Percentiles rank a stretch among this genome's conserved stretches.
Evolutionary conservation across 2,329 filamentous ascomycete genomes (phyloP).

Genomic region (Geosmithia putterillii): DNA sequence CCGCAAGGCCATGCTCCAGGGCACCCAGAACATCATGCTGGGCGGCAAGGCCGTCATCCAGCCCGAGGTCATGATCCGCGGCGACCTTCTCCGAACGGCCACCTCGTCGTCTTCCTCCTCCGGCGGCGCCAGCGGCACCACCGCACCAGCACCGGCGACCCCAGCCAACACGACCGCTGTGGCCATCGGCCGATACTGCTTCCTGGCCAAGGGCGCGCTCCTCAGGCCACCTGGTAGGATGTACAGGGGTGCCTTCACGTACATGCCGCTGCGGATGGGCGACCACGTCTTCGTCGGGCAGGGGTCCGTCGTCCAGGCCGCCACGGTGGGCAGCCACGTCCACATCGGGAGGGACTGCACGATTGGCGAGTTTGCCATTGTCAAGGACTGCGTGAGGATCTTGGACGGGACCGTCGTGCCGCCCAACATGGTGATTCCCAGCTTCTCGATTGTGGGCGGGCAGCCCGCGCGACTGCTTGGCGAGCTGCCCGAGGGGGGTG

Average conservation of each 20-base stretch:
- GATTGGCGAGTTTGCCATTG: slow-evolving; percentile 75
- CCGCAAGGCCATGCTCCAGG: slow-evolving; percentile 79
- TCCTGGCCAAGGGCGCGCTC: slow-evolving; percentile 66
- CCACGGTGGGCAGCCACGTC: slow-evolving; percentile 73
- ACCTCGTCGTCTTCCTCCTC: slow-evolving; percentile 20
- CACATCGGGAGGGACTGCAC: slow-evolving; percentile 68
- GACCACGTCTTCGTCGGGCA: slow-evolving; percentile 88
- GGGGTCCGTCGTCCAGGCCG: slow-evolving; percentile 66
- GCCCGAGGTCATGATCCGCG: slow-evolving; percentile 86
- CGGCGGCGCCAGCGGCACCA: slow-evolving; percentile 14
- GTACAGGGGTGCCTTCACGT: slow-evolving; percentile 66
- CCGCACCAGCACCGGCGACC: slow-evolving; percentile 4
- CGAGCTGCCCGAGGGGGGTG: slow-evolving; percentile 61
- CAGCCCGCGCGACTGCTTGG: slow-evolving; percentile 68
- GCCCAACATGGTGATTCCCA: slow-evolving; percentile 81
- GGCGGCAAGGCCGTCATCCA: slow-evolving; percentile 94
- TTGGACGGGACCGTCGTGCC: slow-evolving; percentile 77
- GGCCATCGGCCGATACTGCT: slow-evolving; percentile 82
- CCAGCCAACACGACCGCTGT: slow-evolving; percentile 55
- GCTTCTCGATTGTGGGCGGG: slow-evolving; percentile 83
- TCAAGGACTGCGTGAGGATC: slow-evolving; percentile 88
- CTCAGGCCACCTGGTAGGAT: slow-evolving; percentile 75
- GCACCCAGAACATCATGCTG: slow-evolving; percentile 95
- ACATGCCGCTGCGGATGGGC: slow-evolving; percentile 83
- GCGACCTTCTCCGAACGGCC: slow-evolving; percentile 61